Conservation (phyloP, 1,284 basidiomycete genomes). For the Thecaphora thlaspeos region DNA sequence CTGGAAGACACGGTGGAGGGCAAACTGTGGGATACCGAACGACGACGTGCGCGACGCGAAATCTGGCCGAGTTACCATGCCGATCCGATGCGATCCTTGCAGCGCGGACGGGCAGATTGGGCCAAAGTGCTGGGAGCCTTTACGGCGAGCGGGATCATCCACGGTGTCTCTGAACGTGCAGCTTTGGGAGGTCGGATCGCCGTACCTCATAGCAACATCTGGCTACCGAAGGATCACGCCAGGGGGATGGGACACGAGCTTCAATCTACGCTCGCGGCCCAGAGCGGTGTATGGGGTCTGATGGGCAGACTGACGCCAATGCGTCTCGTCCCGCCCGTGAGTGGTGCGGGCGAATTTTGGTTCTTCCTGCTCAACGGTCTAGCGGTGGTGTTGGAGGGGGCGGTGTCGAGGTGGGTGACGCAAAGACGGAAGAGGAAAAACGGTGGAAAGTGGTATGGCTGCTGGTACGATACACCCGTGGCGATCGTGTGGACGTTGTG, state of each 20-base stretch:
- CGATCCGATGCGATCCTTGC: constrained; percentile 27
- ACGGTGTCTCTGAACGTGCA: constrained; percentile 31
- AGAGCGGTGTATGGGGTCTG: neutral
- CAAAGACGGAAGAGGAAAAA: constrained; percentile 11
- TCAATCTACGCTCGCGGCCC: neutral
- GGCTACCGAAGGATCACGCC: constrained; percentile 20
- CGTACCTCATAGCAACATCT: constrained; percentile 31
- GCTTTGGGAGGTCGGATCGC: constrained; percentile 34
- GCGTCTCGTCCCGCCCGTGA: constrained; percentile 31
- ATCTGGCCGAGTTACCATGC: constrained; percentile 31
- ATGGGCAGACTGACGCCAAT: constrained; percentile 11
- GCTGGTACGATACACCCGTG: constrained; percentile 28
- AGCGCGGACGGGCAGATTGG: constrained; percentile 37
- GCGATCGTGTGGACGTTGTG: constrained; percentile 29
- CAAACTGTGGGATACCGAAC: constrained; percentile 21
- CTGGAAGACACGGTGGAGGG: constrained; percentile 17
- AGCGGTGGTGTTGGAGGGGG: constrained; percentile 35
- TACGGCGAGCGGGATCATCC: constrained; percentile 33
- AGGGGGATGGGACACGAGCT: constrained; percentile 31
- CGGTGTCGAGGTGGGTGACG: constrained; percentile 14
- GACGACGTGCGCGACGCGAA: constrained; percentile 17
- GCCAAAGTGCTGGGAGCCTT: constrained; percentile 43
- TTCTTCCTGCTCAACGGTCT: constrained; percentile 42
- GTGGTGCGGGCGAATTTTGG: constrained; percentile 36
- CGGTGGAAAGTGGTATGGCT: constrained; percentile 14